Percentiles rank a stretch among this genome's conserved stretches.
phyloP scores from a whole-genome alignment of 768 basidiomycete species.

The Scleroderma bovista region DNA sequence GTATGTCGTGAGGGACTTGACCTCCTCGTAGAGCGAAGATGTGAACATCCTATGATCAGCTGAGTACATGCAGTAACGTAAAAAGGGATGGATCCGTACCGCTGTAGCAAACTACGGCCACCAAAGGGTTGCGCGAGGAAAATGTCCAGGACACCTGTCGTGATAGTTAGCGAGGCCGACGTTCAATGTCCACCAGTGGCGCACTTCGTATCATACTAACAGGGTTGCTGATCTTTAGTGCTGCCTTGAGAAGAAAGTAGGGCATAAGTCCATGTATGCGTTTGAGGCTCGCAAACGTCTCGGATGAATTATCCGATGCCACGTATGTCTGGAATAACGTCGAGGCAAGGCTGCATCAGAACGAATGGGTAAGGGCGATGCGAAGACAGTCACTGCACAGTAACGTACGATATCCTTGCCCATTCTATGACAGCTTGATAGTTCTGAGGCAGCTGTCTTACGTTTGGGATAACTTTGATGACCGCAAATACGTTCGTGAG shows the following conservation, averaged over 20 bases:
- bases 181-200: slow-evolving; percentile 11
- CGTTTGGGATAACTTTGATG: slow-evolving; percentile 74
- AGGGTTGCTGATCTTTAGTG: slow-evolving; percentile 90
- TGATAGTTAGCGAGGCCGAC: slow-evolving; percentile 3
- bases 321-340: slow-evolving; percentile 95
- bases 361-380: slow-evolving; percentile 5
- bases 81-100: slow-evolving; percentile 38
- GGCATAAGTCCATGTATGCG: slow-evolving; percentile 96
- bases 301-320: slow-evolving; percentile 88
- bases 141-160: slow-evolving; percentile 70
- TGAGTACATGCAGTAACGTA: not conserved
- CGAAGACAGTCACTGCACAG: not conserved
- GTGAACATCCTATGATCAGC: slow-evolving; percentile 81
- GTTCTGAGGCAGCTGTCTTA: slow-evolving; percentile 73
- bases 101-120: slow-evolving; percentile 83
- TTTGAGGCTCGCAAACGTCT: slow-evolving; percentile 83
- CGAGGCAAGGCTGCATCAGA: slow-evolving; percentile 70
- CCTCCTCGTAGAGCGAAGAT: slow-evolving; percentile 85
- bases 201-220: slow-evolving; percentile 90
- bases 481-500: slow-evolving; percentile 83
- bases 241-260: slow-evolving; percentile 92
- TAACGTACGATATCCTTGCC: slow-evolving; percentile 90
- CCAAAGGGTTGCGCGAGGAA: slow-evolving; percentile 98
- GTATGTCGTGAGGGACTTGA: slow-evolving; percentile 76
- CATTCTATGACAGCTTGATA: slow-evolving; percentile 92